Base-by-base conservation (phyloP, 106 monocot genomes). In the Xerophyta viscosa region DNA sequence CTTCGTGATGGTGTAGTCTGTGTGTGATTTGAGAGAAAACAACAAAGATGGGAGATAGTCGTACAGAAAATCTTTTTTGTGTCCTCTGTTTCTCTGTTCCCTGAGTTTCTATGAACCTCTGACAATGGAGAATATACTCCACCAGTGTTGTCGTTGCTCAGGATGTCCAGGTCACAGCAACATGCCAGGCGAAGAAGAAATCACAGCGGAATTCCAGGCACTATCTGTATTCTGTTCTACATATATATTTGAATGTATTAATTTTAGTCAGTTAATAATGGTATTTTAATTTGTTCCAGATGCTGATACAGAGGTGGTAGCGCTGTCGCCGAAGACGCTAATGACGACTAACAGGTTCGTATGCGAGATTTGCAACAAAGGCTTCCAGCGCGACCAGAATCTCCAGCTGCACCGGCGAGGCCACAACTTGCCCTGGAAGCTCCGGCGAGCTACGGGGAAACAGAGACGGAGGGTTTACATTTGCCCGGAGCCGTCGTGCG, bases 401-500 rank as follows among this genome's bases (percentile, higher is more conserved):
- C 28, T 52, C 4, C 52, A 52, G 15, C 28, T 52, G 2, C 52
- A 52, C 28, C 52, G 52, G 1, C 26, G 52, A 1, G 52, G 52
- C 3, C 52, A 52, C 29, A 52, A 52, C 52, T 15, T 52, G 12
- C 52, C 52, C 0, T 52, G 52, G 52, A 52, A 52, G 28, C 28
- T 52, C 7, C 52, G 29, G 14, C 27, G 52, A 4, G 14, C 52
- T 3, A 12, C 13, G 13, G 52, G 52, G 2, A 29, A 12, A 15
- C 17, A 52, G 28, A 3, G 6, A 15, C 27, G 28, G 27, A 10
- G 27, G 10, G 65, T 53, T 17, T 65, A 65, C 31, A 24, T 54
- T 14, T 65, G 65, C 45, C 65, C 65, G 0, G 65, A 27, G 31
- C 8, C 8, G 26, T 29, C 13, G 13, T 65, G 65, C 31, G 54